Evolutionary conservation across 2,329 filamentous ascomycete species (phyloP).

Genomic region (Amphichorda felina): DNA sequence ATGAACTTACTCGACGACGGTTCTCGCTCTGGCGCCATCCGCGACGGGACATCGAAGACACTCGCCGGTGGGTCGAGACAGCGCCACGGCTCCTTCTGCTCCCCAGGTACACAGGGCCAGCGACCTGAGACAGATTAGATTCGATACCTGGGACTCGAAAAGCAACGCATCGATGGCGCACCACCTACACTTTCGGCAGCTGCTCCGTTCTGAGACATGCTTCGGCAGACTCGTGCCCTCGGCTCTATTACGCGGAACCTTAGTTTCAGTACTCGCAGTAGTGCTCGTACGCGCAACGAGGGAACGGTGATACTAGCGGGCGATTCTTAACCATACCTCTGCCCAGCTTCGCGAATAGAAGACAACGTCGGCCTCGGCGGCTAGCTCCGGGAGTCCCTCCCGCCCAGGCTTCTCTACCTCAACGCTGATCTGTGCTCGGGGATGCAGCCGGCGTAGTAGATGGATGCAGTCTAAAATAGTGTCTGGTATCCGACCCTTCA

Average conservation of each 20-base stretch:
- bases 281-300: no score
- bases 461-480: conserved; percentile 47
- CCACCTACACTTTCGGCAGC: conserved; percentile 30
- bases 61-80: conserved; percentile 16
- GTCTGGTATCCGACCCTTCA: conserved; percentile 52
- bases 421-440: conserved; percentile 45
- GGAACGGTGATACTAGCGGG: no score
- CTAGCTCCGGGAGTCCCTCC: conserved; percentile 44
- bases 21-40: conserved; percentile 21
- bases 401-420: conserved; percentile 62
- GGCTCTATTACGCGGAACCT: conserved; percentile 11
- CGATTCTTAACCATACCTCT: conserved; percentile 23
- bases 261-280: background rate
- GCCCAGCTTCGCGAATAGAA: conserved; percentile 66
- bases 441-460: conserved; percentile 34
- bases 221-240: conserved; percentile 31
- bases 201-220: conserved; percentile 36
- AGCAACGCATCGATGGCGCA: background rate
- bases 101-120: conserved; percentile 50
- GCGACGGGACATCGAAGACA: conserved; percentile 27
- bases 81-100: conserved; percentile 28
- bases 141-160: no score
- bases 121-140: conserved; percentile 20
- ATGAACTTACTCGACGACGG: conserved; percentile 47
- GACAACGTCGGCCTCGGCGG: conserved; percentile 54